Conservation (phyloP, 2,329 filamentous ascomycete species). For the Fusarium anguioides region DNA sequence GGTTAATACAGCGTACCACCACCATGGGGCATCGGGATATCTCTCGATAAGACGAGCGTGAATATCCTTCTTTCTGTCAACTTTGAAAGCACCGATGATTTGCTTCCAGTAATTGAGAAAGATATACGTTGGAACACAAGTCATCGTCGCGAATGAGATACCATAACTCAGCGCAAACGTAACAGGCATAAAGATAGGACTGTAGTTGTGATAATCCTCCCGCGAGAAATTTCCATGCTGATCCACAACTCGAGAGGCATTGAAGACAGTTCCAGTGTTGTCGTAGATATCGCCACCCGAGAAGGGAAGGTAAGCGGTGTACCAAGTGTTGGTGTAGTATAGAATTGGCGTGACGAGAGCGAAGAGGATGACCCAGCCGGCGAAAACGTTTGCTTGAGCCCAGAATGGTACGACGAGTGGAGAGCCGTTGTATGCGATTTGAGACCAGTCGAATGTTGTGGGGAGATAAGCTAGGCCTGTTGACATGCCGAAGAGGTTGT, state of each 20-base stretch:
- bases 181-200: not conserved
- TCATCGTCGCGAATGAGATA: not conserved
- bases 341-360: not conserved
- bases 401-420: not conserved
- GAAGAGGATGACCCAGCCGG: not conserved
- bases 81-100: not conserved
- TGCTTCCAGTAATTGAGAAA: slow-evolving; percentile 5
- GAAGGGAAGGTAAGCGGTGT: not conserved
- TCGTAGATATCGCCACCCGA: not conserved
- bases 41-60: not conserved
- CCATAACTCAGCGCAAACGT: slow-evolving; percentile 1
- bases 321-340: slow-evolving; percentile 9
- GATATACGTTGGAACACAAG: not conserved
- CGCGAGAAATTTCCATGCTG: not conserved
- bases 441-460: not conserved
- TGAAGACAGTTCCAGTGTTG: not conserved
- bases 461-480: not conserved
- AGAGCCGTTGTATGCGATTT: slow-evolving; percentile 8
- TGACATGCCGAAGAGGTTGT: slow-evolving; percentile 4
- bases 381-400: slow-evolving; percentile 1
- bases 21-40: not conserved
- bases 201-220: not conserved
- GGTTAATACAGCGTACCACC: not conserved
- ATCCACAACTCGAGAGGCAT: not conserved
- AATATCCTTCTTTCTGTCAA: not conserved